Conservation (phyloP, 2,329 filamentous ascomycete species). For the Beauveria australis region DNA sequence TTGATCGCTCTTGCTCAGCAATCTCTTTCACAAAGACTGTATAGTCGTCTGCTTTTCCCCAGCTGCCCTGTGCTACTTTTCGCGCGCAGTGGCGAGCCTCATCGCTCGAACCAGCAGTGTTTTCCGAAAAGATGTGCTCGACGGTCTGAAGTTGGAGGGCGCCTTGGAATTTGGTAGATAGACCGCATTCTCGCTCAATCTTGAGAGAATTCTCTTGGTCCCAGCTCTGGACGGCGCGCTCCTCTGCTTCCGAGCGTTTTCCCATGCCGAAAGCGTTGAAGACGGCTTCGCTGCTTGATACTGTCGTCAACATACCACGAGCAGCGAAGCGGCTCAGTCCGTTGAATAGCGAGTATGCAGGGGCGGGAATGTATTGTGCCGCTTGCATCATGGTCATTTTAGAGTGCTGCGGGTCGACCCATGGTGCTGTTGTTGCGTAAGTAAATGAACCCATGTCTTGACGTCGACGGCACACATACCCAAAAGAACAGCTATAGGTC, state of each 20-base stretch:
- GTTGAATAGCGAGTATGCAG: slow-evolving; percentile 3
- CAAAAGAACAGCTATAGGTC: slow-evolving; percentile 16
- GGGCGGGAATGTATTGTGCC: slow-evolving; percentile 2
- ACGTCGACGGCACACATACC: slow-evolving; percentile 8
- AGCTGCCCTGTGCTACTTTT: slow-evolving; percentile 6
- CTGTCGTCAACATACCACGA: slow-evolving; percentile 2
- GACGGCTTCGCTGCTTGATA: slow-evolving; percentile 8
- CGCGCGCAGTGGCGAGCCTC: slow-evolving; percentile 7
- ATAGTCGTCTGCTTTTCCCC: slow-evolving; percentile 8
- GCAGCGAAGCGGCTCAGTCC: slow-evolving; percentile 8
- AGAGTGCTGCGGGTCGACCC: slow-evolving; percentile 13
- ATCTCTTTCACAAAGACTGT: slow-evolving; percentile 1
- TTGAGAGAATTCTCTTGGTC: background rate
- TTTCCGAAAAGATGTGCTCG: slow-evolving; percentile 8
- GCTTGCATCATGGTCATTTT: slow-evolving; percentile 8
- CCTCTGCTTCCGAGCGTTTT: background rate
- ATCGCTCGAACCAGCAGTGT: slow-evolving; percentile 2
- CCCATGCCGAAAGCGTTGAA: background rate
- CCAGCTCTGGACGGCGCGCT: slow-evolving; percentile 1
- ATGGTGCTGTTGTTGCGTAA: slow-evolving; percentile 9
- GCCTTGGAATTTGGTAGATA: background rate
- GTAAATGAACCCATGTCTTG: background rate
- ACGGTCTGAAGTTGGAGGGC: slow-evolving; percentile 4
- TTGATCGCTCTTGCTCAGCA: background rate
- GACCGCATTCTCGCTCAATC: slow-evolving; percentile 2